These are phyloP conservation scores for Macrocybe gigantea DNA, from an alignment of 768 basidiomycete genomes.

Conservation along the genomic window DNA sequence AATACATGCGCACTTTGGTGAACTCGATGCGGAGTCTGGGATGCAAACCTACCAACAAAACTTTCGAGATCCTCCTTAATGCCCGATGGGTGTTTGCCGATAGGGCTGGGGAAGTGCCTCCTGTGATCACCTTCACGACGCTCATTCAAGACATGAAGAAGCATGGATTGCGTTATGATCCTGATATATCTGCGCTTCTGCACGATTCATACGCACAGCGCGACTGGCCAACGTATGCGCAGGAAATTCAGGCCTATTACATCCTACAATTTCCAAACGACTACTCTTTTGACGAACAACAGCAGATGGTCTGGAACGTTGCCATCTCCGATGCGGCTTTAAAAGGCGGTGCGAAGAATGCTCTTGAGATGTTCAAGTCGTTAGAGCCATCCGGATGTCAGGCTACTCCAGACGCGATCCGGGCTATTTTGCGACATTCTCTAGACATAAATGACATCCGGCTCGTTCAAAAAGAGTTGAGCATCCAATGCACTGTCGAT, in stretches of 20 bases:
- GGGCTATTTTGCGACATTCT: conserved; percentile 38
- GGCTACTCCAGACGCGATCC: conserved; percentile 23
- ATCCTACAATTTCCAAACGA: conserved; percentile 16
- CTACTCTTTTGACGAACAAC: conserved; percentile 10
- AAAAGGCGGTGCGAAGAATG: conserved; percentile 22
- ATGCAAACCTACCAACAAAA: conserved; percentile 36
- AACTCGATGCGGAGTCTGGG: conserved; percentile 31
- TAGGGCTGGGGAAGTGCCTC: conserved; percentile 21
- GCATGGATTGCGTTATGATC: conserved; percentile 37
- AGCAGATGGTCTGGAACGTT: conserved; percentile 8
- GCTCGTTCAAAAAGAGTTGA: conserved; percentile 33
- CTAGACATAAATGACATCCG: conserved; percentile 33
- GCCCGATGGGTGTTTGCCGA: conserved; percentile 28
- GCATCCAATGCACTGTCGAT: conserved; percentile 29
- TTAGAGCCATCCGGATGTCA: conserved; percentile 26
- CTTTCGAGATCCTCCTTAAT: conserved; percentile 44
- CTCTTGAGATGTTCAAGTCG: conserved; percentile 27
- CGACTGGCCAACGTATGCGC: conserved; percentile 28
- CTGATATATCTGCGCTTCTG: conserved; percentile 32
- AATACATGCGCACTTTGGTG: conserved; percentile 28
- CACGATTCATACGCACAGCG: conserved; percentile 36
- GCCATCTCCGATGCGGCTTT: conserved; percentile 13
- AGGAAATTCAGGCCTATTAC: conserved; percentile 34
- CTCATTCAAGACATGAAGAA: conserved; percentile 43
- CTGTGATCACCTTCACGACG: conserved; percentile 26